These are phyloP conservation scores for Neonectria magnoliae DNA, from an alignment of 2,329 filamentous ascomycete species.

Conservation along the genomic window DNA sequence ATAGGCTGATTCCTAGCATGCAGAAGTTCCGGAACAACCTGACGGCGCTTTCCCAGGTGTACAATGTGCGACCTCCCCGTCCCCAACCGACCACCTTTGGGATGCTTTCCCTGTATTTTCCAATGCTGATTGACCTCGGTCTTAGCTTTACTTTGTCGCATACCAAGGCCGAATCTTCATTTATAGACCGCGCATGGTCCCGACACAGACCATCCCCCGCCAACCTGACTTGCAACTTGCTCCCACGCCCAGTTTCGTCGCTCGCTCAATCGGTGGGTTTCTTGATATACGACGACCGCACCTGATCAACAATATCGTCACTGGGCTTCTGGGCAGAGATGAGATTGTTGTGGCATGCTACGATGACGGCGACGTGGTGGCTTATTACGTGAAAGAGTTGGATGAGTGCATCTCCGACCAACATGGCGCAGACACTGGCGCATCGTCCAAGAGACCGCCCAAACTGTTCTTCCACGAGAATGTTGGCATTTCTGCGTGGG, in stretches of 20 bases:
- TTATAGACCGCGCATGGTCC: slow-evolving; percentile 60
- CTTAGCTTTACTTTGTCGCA: slow-evolving; percentile 68
- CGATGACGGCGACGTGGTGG: slow-evolving; percentile 80
- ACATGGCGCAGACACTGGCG: slow-evolving; percentile 8
- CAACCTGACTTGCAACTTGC: slow-evolving; percentile 62
- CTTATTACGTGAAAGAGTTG: slow-evolving; percentile 71
- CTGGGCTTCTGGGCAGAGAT: slow-evolving; percentile 74
- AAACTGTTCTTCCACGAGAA: slow-evolving; percentile 77
- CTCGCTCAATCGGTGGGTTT: slow-evolving; percentile 58
- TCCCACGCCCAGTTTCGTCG: slow-evolving; percentile 54
- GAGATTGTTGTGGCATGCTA: slow-evolving; percentile 75
- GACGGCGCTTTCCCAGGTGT: slow-evolving; percentile 65
- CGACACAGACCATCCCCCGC: slow-evolving; percentile 58
- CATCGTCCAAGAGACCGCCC: slow-evolving; percentile 30
- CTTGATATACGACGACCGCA: slow-evolving; percentile 65
- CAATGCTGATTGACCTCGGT: slow-evolving; percentile 26
- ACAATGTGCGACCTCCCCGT: slow-evolving; percentile 56
- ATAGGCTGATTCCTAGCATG: slow-evolving; percentile 45
- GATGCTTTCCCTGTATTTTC: not conserved
- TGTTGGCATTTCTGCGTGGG: slow-evolving; percentile 86
- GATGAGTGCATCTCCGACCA: slow-evolving; percentile 53
- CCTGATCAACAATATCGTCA: slow-evolving; percentile 73
- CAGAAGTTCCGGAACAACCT: slow-evolving; percentile 63
- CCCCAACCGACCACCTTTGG: not conserved
- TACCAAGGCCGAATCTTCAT: slow-evolving; percentile 67